Base-by-base conservation (phyloP, 2,329 filamentous ascomycete genomes). In the Epichloe scottii region DNA sequence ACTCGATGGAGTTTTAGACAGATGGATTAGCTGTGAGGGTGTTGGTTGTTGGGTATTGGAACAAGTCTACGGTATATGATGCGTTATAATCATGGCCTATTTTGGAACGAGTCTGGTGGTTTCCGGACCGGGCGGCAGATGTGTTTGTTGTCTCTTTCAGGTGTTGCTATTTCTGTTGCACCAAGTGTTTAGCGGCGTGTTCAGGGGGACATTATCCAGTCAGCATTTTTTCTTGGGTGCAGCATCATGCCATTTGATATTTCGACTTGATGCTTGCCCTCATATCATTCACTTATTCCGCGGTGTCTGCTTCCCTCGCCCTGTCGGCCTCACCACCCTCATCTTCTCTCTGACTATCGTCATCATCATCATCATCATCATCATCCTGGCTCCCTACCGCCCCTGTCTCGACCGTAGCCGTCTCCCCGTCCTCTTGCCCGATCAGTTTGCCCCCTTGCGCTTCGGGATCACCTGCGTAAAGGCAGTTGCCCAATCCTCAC, bases 401-500 rank as follows among this genome's bases (percentile, higher is more conserved):
- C 5, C 61, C 61, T 39, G 61, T 62, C 4, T 52, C 57, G 23
- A 1, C 48, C 55, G 11, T 51, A 60, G 11, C 53, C 53, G 5
- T 43, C 58, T 51, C 58, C 15, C 50, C 61, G 14, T 52, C 54
- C 3, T 39, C 58, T 3, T 63, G 64, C 1, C 61, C 65, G 54
- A 74, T 87, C 58, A 95, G 63, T 50, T 75, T 78, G 0, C 85
- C 1, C 88, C 89, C 66, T 98, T 98, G 55, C 93, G 75, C 68
- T 89, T 89, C 0, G 93, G 93, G 58, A 98, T 90, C 3, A 94
- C 89, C 48, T 80, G 76, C 68, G 90, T 70, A 64, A 98, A 98
- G 0, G 93, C 90, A 62, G 86, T 75, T 1, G 85, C 90, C 93
- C 93, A 98, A 65, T 97, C 86, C 2, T 87, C 87, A 46, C 80